phyloP scores from a whole-genome alignment of 2,329 filamentous ascomycete genomes.

The Calcarisporium arbuscula region DNA sequence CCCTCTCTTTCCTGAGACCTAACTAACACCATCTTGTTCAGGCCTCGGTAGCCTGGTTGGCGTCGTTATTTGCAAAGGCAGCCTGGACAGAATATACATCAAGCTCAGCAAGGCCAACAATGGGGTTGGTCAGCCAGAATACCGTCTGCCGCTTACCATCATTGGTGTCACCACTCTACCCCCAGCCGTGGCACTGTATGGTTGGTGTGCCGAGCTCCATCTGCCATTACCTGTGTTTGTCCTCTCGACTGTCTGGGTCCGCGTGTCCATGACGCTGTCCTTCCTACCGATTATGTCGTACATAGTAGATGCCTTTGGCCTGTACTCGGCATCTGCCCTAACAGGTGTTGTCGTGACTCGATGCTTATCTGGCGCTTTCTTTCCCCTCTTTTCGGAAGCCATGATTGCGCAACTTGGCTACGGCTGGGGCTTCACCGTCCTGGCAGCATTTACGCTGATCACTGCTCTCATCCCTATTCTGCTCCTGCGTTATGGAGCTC shows the following conservation, averaged over 20 bases:
- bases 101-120: constrained; percentile 32
- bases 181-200: constrained; percentile 38
- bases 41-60: constrained; percentile 42
- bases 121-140: constrained; percentile 43
- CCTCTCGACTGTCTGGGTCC: constrained; percentile 35
- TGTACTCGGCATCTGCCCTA: constrained; percentile 51
- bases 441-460: constrained; percentile 34
- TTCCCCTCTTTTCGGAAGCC: constrained; percentile 45
- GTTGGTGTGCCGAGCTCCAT: constrained; percentile 40
- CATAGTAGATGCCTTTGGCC: constrained; percentile 49
- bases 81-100: constrained; percentile 48
- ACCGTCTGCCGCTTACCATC: constrained; percentile 47
- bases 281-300: constrained; percentile 48
- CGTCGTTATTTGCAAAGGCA: constrained; percentile 42
- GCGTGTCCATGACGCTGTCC: constrained; percentile 37
- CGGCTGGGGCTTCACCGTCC: constrained; percentile 42
- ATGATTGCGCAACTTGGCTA: constrained; percentile 43
- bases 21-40: constrained; percentile 15
- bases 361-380: constrained; percentile 49
- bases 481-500: constrained; percentile 42
- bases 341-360: constrained; percentile 49
- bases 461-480: constrained; percentile 45
- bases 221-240: constrained; percentile 39
- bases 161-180: constrained; percentile 40
- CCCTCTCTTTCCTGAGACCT: background rate